phyloP scores from a whole-genome alignment of 2,329 filamentous ascomycete genomes.

The Coniochaeta hoffmannii region DNA sequence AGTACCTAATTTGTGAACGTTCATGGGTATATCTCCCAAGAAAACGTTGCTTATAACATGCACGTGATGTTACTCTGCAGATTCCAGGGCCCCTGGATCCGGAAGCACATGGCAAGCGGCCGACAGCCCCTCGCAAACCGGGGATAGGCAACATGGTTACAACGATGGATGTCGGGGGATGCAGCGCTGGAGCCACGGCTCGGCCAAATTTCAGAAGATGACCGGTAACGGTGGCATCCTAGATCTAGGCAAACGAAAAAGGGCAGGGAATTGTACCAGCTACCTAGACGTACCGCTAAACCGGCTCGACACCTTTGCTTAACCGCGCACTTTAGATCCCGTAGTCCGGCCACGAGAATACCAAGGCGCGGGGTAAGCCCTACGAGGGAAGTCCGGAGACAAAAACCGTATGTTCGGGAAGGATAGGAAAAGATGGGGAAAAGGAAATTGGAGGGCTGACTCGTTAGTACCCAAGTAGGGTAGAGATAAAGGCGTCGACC shows the following conservation, averaged over 20 bases:
- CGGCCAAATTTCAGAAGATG: background rate
- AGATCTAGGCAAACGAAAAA: background rate
- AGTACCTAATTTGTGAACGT: background rate
- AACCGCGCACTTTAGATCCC: conserved; percentile 1
- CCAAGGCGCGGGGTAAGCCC: background rate
- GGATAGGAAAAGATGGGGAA: background rate
- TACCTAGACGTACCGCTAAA: background rate
- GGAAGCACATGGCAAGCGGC: conserved; percentile 3
- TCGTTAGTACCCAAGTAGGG: too few relatives aligned
- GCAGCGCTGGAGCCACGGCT: background rate
- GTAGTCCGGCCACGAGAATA: background rate
- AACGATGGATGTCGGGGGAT: background rate
- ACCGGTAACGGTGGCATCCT: background rate
- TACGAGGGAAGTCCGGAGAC: background rate
- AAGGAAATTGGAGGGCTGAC: too few relatives aligned
- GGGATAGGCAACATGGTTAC: background rate
- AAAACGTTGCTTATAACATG: background rate
- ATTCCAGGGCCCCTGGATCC: background rate
- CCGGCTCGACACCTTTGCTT: background rate
- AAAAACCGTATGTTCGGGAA: background rate
- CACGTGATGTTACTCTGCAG: background rate
- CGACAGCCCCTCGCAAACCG: background rate
- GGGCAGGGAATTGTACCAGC: background rate
- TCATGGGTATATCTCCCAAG: background rate
- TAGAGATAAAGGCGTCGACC: background rate